Base-by-base conservation (phyloP, 441 rosid species). In the Pelargonium australe region DNA sequence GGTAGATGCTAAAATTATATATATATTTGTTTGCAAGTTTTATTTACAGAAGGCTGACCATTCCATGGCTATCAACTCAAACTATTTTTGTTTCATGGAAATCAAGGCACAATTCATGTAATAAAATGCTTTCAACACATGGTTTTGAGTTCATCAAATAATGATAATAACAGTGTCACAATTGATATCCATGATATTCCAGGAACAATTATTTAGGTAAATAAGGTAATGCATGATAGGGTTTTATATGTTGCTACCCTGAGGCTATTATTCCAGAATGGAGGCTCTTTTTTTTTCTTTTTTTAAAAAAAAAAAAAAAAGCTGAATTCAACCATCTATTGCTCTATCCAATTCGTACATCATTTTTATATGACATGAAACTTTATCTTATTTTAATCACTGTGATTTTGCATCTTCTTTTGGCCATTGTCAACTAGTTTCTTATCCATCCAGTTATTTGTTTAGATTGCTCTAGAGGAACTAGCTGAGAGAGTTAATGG, bases 401-500 rank as follows among this genome's bases (percentile, higher is more conserved):
- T 57, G 12, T 17, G 23, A 25, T 9, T 62, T 66, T 47, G 25
- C 66, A 9, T 58, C 37, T 5, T 64, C 58, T 40, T 65, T 79
- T 61, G 16, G 16, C 69, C 67, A 62, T 58, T 51, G 12, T 58
- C 66, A 67, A 63, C 34, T 40, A 70, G 70, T 64, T 58, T 58
- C 63, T 58, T 25, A 58, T 58, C 63, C 34, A 58, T 20, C 20
- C 31, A 25, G 34, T 58, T 37, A 37, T 37, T 58, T 16, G 40
- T 28, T 66, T 76, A 91, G 99, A 84, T 86, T 72, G 97, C 97
- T 70, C 84, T 95, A 7, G 97, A 95, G 82, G 96, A 89, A 82
- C 95, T 95, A 66, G 97, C 99, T 34, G 97, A 92, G 72, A 87
- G 95, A 82, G 96, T 84, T 69, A 87, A 95, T 81, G 99, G 99